Conservation (phyloP, 495 filamentous ascomycete genomes). For the Apiosordaria backusii region DNA sequence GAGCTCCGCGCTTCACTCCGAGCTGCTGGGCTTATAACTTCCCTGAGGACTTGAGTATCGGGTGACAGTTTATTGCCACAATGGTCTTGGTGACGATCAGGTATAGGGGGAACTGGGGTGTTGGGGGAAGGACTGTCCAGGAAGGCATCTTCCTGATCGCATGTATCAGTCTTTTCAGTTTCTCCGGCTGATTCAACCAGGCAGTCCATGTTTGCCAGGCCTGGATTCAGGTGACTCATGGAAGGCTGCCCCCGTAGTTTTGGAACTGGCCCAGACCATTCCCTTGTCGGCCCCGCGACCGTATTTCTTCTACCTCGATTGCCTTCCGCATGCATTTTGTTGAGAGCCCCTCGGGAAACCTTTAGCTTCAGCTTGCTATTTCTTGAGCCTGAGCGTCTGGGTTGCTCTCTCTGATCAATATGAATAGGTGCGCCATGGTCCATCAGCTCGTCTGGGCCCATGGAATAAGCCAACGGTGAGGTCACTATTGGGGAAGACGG, state of each 20-base stretch:
- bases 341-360: constrained; percentile 28
- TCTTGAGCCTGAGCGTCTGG: neutral
- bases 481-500: neutral
- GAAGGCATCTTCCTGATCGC: neutral
- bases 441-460: neutral
- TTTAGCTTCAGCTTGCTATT: constrained; percentile 23
- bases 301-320: constrained; percentile 1
- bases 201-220: constrained; percentile 3
- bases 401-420: neutral
- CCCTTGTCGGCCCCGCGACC: neutral
- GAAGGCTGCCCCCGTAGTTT: neutral
- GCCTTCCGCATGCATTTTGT: constrained; percentile 10
- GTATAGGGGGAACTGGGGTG: neutral
- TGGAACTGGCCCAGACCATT: neutral
- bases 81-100: neutral
- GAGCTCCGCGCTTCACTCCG: constrained; percentile 13
- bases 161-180: neutral
- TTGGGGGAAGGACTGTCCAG: neutral
- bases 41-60: neutral
- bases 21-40: neutral
- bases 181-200: neutral
- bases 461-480: neutral
- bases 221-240: neutral
- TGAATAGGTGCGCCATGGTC: neutral
- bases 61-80: neutral